Percentiles rank a stretch among this genome's conserved stretches.
Conservation (phyloP, 139 green algal genomes). For the Pedinophyceae sp. region DNA sequence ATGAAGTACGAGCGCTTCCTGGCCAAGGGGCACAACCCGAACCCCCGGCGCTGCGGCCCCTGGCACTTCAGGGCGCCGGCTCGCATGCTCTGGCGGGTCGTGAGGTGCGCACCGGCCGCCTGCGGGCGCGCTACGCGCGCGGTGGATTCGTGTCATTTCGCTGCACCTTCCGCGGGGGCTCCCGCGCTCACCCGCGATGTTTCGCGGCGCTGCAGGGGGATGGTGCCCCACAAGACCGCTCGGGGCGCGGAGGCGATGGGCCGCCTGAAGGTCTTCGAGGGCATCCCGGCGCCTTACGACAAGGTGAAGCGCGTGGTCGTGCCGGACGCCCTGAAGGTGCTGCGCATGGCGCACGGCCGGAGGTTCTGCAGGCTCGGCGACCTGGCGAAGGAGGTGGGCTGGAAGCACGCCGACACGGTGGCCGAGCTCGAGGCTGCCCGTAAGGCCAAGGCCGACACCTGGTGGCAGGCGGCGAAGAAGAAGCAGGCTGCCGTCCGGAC, state of each 20-base stretch:
- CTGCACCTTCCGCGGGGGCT: too few species aligned
- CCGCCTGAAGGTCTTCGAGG: conserved; percentile 90
- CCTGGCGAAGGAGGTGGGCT: conserved; percentile 82
- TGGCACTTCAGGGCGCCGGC: conserved; percentile 87
- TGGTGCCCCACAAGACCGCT: conserved; percentile 96
- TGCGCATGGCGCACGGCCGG: conserved; percentile 83
- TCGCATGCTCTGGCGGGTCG: conserved; percentile 78
- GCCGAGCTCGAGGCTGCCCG: neutral
- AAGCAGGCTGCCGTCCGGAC: neutral
- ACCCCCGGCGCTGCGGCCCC: conserved; percentile 66
- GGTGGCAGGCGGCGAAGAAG: neutral
- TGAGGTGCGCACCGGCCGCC: conserved; percentile 36
- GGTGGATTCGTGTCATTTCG: too few species aligned
- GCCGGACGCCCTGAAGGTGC: conserved; percentile 88
- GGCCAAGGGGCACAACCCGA: conserved; percentile 86
- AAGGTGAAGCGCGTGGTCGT: conserved; percentile 91
- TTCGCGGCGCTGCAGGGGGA: too few species aligned
- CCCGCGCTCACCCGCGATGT: too few species aligned
- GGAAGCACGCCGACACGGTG: conserved; percentile 70
- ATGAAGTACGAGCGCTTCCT: conserved; percentile 92
- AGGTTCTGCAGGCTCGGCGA: conserved; percentile 77
- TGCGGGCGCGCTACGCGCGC: too few species aligned
- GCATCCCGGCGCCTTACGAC: conserved; percentile 77
- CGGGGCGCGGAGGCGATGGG: conserved; percentile 84
- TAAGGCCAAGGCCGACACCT: neutral